A percentile compares a stretch with the other conserved stretches of the same genome.
phyloP scores from a whole-genome alignment of 371 early-diverging fungal genomes.

The Haplosporangium sp. region DNA sequence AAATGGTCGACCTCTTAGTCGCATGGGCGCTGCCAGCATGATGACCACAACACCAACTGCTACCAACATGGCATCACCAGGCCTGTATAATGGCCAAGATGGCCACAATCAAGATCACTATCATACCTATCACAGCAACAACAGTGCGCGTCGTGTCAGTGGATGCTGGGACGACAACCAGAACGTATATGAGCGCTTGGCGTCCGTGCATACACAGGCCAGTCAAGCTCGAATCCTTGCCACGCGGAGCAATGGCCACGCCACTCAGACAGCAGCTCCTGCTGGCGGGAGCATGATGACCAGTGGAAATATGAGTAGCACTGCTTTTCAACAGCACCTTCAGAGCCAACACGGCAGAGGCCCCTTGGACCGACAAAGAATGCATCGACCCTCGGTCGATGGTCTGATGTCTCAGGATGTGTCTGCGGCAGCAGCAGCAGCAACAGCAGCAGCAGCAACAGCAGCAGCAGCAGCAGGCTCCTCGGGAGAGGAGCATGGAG shows the following conservation, averaged over 20 bases:
- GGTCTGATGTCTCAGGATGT: conserved; percentile 11
- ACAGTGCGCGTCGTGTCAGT: conserved; percentile 38
- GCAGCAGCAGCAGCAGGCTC: background rate
- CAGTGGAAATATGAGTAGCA: conserved; percentile 21
- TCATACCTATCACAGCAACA: conserved; percentile 33
- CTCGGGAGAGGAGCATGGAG: background rate
- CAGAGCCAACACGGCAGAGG: background rate
- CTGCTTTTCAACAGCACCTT: conserved; percentile 26
- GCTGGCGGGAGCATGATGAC: conserved; percentile 56
- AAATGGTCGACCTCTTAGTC: conserved; percentile 37
- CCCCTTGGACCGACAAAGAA: conserved; percentile 2
- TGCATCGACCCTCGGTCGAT: conserved; percentile 38
- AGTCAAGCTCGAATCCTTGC: conserved; percentile 48
- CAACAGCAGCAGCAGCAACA: background rate
- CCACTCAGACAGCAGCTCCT: conserved; percentile 14
- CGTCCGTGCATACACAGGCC: conserved; percentile 48
- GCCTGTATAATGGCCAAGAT: conserved; percentile 9
- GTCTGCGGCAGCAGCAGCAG: conserved; percentile 1
- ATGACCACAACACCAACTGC: conserved; percentile 37
- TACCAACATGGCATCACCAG: conserved; percentile 31
- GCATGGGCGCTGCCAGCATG: conserved; percentile 26
- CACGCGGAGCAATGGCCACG: conserved; percentile 5
- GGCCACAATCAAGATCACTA: conserved; percentile 10
- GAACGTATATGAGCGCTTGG: conserved; percentile 51
- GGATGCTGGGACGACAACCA: conserved; percentile 51